Base-by-base conservation (phyloP, 139 green algal genomes). In the Volvox africanus region DNA sequence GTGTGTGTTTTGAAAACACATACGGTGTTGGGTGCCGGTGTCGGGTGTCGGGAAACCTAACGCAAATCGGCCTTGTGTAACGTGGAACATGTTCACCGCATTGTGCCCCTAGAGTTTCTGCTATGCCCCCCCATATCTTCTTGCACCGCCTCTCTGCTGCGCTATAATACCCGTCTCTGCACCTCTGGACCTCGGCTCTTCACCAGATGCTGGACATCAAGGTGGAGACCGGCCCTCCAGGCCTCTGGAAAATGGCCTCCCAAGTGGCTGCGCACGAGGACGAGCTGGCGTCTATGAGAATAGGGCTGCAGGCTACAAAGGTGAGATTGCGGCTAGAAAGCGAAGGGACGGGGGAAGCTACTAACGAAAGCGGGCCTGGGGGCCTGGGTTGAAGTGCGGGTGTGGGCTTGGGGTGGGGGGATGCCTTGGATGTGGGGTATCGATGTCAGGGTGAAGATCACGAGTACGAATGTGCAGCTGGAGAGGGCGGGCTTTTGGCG, bases 231-330 rank as follows among this genome's bases (percentile, higher is more conserved):
- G 85, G 85, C 28, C 85, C 85, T 13, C 71, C 85, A 18, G 85
- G 85, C 1, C 69, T 89, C 30, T 89, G 85, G 85, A 89, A 89
- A 73, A 82, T 89, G 85, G 71, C 85, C 20, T 33, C 69, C 32
- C 85, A 89, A 28, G 85, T 89, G 85, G 20, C 44, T 71, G n/a
- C 44, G 17, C 85, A 89, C 33, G 85, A 82, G 44, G 85, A 89
- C 44, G 71, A 89, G 85, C 71, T 89, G 44, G 85, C 44, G 28
- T 61, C 50, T 17, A 33, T 20, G 6, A 37, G 67, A 13, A 61
- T 21, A 2, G 85, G 33, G 44, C 71, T 89, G 85, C 21, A 50
- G n/a, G 71, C 69, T 1, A 50, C 50, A 26, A 78, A 89, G 85
- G 85, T 89, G 71, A n/a, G 67, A 28, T 28, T 32, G 22, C 67